A percentile compares a stretch with the other conserved stretches of the same genome.
Evolutionary conservation across 257 asterid genomes (phyloP).

Genomic region (Solanum tacnaense): DNA sequence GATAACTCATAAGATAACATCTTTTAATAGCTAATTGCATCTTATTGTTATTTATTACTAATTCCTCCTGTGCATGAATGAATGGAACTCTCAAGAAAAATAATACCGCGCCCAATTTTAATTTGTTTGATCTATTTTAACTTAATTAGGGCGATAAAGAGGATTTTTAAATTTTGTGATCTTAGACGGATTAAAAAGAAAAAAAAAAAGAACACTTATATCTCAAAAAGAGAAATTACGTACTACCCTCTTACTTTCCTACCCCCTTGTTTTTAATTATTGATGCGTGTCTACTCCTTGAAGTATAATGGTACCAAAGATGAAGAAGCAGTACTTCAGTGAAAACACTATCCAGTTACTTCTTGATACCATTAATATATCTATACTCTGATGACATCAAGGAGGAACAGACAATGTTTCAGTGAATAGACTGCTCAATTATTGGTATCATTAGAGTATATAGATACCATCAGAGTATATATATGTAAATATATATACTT

Average conservation of each 20-base stretch:
- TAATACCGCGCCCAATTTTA: background rate
- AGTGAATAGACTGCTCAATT: fast-evolving
- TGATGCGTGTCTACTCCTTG: too few relatives aligned
- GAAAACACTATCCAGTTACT: too few relatives aligned
- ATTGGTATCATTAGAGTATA: too few relatives aligned
- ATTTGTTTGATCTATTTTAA: too few relatives aligned
- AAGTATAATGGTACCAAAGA: background rate
- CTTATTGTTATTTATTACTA: background rate
- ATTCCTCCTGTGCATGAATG: background rate
- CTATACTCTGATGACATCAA: background rate
- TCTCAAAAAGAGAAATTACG: background rate
- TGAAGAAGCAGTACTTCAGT: too few relatives aligned
- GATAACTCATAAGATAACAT: background rate
- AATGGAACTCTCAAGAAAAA: background rate
- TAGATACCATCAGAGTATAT: too few relatives aligned
- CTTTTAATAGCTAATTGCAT: background rate
- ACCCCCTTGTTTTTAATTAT: too few relatives aligned
- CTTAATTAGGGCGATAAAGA: too few relatives aligned
- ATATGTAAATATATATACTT: too few relatives aligned
- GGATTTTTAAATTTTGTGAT: too few relatives aligned
- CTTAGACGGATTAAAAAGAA: too few relatives aligned
- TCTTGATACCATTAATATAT: background rate
- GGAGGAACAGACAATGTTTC: background rate
- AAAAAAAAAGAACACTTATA: too few relatives aligned
- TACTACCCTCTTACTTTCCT: background rate